Evolutionary conservation across 2,329 filamentous ascomycete species (phyloP).

Genomic region (Botrytis deweyae): DNA sequence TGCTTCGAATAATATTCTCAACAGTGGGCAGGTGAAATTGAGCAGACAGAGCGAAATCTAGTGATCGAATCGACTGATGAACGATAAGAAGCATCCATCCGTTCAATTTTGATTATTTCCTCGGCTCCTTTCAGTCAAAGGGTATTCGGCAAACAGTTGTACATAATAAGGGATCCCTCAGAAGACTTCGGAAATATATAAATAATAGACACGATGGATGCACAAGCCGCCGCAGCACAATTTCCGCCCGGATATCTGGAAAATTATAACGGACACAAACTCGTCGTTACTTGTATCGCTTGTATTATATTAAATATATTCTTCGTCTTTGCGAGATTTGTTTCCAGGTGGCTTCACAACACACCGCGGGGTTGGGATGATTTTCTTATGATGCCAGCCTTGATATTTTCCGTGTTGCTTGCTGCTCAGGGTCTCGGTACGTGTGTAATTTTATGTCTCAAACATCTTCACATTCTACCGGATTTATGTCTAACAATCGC

Average conservation of each 20-base stretch:
- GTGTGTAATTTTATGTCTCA: background rate
- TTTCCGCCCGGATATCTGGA: constrained; percentile 17
- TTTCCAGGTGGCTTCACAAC: constrained; percentile 15
- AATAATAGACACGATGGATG: constrained; percentile 8
- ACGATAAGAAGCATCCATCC: background rate
- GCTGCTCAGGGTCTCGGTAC: constrained; percentile 18
- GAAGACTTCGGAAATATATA: background rate
- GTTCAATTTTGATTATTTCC: background rate
- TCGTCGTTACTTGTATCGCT: constrained; percentile 12
- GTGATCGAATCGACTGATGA: constrained; percentile 11
- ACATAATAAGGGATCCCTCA: background rate
- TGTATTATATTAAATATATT: constrained; percentile 10
- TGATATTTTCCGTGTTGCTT: constrained; percentile 15
- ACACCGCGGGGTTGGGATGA: constrained; percentile 21
- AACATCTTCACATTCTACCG: background rate
- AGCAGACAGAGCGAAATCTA: background rate
- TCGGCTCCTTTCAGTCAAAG: background rate
- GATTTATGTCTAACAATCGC: background rate
- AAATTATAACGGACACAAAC: constrained; percentile 14
- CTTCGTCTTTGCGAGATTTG: constrained; percentile 13
- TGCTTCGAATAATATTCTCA: background rate
- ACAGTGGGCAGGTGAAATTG: constrained; percentile 8
- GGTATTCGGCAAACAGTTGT: background rate
- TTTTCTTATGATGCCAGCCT: constrained; percentile 19
- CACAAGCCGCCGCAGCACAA: constrained; percentile 4